A percentile compares a stretch with the other conserved stretches of the same genome.
These are phyloP conservation scores for Fusarium devonianum DNA, from an alignment of 2,329 filamentous ascomycete species.

Conservation along the genomic window DNA sequence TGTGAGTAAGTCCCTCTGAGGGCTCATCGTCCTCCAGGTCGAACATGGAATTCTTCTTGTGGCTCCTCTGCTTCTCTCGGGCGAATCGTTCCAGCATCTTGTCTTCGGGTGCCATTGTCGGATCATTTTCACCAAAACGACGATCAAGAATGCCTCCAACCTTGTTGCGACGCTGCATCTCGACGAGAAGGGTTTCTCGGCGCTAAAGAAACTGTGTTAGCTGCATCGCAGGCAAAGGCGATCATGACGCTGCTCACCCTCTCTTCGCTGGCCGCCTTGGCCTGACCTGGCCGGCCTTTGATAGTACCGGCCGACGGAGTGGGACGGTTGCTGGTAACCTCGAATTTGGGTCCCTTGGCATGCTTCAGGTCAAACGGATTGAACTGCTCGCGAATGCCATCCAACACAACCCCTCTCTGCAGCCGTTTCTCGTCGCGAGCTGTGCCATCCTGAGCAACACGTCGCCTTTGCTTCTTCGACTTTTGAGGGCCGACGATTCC, in stretches of 20 bases:
- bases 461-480: conserved; percentile 92
- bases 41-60: conserved; percentile 82
- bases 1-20: conserved; percentile 77
- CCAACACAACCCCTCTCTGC: conserved; percentile 78
- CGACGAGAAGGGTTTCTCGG: conserved; percentile 82
- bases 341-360: conserved; percentile 81
- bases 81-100: conserved; percentile 91
- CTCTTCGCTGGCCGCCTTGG: conserved; percentile 87
- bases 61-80: conserved; percentile 79
- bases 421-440: conserved; percentile 75
- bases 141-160: conserved; percentile 91
- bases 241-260: conserved; percentile 59
- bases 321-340: conserved; percentile 75
- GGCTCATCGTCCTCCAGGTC: conserved; percentile 82
- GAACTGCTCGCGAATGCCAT: conserved; percentile 91
- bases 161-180: conserved; percentile 89
- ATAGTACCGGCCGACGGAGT: conserved; percentile 62
- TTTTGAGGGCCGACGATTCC: conserved; percentile 91
- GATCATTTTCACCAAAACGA: conserved; percentile 94
- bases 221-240: neutral
- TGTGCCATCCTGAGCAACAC: conserved; percentile 70
- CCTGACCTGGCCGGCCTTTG: conserved; percentile 79
- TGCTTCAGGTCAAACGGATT: conserved; percentile 97
- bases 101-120: conserved; percentile 91
- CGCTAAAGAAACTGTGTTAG: conserved; percentile 58